phyloP scores from a whole-genome alignment of 2,329 filamentous ascomycete species.

The Sphaerulina populicola region DNA sequence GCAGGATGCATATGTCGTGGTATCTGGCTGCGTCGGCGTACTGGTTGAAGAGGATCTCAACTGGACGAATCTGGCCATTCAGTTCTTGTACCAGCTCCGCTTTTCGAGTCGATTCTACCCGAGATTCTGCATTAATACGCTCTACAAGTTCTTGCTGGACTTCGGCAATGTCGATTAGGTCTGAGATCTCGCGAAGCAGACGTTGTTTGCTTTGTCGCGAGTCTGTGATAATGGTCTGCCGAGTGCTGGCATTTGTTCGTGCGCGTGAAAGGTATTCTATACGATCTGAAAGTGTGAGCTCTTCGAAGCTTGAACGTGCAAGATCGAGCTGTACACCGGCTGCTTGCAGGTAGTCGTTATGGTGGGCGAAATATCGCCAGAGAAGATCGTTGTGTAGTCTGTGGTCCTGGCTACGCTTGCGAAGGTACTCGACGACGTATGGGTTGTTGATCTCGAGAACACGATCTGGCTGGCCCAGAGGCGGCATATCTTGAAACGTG shows the following conservation, averaged over 20 bases:
- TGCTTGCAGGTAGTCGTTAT: slow-evolving; percentile 74
- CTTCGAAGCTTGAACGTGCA: slow-evolving; percentile 67
- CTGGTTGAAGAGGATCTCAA: slow-evolving; percentile 85
- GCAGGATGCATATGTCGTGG: slow-evolving; percentile 85
- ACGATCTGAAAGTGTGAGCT: slow-evolving; percentile 68
- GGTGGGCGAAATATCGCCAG: slow-evolving; percentile 84
- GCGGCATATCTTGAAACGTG: slow-evolving; percentile 45
- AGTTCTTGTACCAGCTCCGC: slow-evolving; percentile 51
- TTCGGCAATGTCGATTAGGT: slow-evolving; percentile 82
- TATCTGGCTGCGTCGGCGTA: slow-evolving; percentile 88
- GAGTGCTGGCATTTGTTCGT: slow-evolving; percentile 83
- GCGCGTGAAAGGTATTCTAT: slow-evolving; percentile 86
- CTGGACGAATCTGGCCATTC: slow-evolving; percentile 66
- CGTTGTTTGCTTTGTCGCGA: slow-evolving; percentile 60
- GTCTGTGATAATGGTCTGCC: slow-evolving; percentile 61
- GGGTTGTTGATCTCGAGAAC: slow-evolving; percentile 76
- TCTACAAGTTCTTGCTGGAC: slow-evolving; percentile 89
- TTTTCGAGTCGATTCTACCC: slow-evolving; percentile 57
- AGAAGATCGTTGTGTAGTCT: slow-evolving; percentile 78
- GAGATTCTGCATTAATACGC: slow-evolving; percentile 62
- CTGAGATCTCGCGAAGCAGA: slow-evolving; percentile 73
- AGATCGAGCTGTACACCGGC: slow-evolving; percentile 78
- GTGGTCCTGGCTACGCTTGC: slow-evolving; percentile 63
- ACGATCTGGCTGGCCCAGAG: slow-evolving; percentile 71
- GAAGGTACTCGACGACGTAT: slow-evolving; percentile 78